Percentiles rank a stretch among this genome's conserved stretches.
Conservation (phyloP, 192 early-diverging fungal species). For the Chytriomyces hyalinus region DNA sequence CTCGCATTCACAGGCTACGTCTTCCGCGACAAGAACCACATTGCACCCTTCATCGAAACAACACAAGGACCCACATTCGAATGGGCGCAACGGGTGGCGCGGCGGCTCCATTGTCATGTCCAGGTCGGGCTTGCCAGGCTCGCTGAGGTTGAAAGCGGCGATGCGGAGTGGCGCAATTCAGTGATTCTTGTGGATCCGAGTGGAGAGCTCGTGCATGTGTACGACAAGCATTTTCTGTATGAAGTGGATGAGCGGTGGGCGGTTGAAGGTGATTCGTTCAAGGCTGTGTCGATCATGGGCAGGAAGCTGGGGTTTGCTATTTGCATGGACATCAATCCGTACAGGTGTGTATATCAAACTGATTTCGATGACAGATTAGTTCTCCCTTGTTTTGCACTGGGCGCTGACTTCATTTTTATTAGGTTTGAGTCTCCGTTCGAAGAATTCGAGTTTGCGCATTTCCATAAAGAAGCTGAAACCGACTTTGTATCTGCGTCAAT, state of each 20-base stretch:
- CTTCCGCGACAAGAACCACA: constrained; percentile 63
- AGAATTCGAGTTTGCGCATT: constrained; percentile 74
- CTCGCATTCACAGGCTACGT: constrained; percentile 80
- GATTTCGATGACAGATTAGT: background rate
- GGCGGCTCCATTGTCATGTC: constrained; percentile 58
- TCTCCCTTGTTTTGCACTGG: background rate
- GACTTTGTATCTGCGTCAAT: constrained; percentile 45
- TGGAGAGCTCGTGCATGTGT: constrained; percentile 56
- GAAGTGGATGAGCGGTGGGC: constrained; percentile 80
- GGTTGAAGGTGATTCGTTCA: constrained; percentile 67
- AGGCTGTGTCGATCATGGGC: background rate
- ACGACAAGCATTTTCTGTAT: constrained; percentile 76
- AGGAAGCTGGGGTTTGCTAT: constrained; percentile 75
- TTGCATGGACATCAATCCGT: constrained; percentile 87
- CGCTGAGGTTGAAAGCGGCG: background rate
- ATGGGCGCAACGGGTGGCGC: constrained; percentile 69
- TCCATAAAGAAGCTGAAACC: constrained; percentile 45
- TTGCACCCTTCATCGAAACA: constrained; percentile 62
- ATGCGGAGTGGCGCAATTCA: constrained; percentile 60
- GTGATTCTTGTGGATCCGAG: constrained; percentile 60
- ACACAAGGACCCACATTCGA: constrained; percentile 56
- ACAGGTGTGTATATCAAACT: constrained; percentile 14
- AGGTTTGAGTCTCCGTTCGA: constrained; percentile 67
- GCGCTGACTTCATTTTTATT: background rate
- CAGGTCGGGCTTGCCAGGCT: constrained; percentile 75